phyloP scores from a whole-genome alignment of 805 yeast genomes.

The Wickerhamomyces subpelliculosus region DNA sequence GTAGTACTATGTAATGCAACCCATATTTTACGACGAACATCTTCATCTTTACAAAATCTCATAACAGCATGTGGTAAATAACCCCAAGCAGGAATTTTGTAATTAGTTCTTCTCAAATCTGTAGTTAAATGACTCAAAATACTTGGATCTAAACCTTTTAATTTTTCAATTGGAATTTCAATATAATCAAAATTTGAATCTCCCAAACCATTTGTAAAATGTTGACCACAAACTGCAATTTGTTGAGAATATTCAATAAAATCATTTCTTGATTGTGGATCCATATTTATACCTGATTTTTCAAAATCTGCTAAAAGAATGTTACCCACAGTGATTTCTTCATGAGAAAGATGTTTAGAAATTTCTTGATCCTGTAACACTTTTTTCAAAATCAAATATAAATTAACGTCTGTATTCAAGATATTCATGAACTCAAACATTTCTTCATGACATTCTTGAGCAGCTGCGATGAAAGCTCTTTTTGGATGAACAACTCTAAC shows the following conservation, averaged over 20 bases:
- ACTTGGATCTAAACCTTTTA: slow-evolving; percentile 16
- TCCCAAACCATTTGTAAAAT: slow-evolving; percentile 38
- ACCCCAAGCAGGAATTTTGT: slow-evolving; percentile 54
- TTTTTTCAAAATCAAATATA: slow-evolving; percentile 53
- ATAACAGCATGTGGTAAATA: slow-evolving; percentile 60
- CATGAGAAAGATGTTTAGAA: slow-evolving; percentile 40
- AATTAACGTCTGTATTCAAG: slow-evolving; percentile 73
- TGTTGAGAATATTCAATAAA: slow-evolving; percentile 77
- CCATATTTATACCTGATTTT: slow-evolving; percentile 83
- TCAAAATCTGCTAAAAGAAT: slow-evolving; percentile 79
- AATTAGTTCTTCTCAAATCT: slow-evolving; percentile 32
- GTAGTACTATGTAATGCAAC: slow-evolving; percentile 61
- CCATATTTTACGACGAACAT: slow-evolving; percentile 68
- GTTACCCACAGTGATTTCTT: slow-evolving; percentile 78
- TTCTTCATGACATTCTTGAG: slow-evolving; percentile 80
- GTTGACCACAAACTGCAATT: slow-evolving; percentile 76
- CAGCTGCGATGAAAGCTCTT: slow-evolving; percentile 60
- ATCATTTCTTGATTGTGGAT: slow-evolving; percentile 49
- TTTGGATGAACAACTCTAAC: slow-evolving; percentile 85
- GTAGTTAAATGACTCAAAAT: slow-evolving; percentile 23
- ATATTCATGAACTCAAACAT: slow-evolving; percentile 93
- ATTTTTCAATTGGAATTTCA: slow-evolving; percentile 14
- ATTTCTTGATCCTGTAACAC: slow-evolving; percentile 37
- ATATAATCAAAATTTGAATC: slow-evolving; percentile 12
- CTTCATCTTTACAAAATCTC: slow-evolving; percentile 46